Percentiles rank a stretch among this genome's conserved stretches.
These are phyloP conservation scores for Racocetra persica DNA, from an alignment of 371 early-diverging fungal species.

Conservation along the genomic window DNA sequence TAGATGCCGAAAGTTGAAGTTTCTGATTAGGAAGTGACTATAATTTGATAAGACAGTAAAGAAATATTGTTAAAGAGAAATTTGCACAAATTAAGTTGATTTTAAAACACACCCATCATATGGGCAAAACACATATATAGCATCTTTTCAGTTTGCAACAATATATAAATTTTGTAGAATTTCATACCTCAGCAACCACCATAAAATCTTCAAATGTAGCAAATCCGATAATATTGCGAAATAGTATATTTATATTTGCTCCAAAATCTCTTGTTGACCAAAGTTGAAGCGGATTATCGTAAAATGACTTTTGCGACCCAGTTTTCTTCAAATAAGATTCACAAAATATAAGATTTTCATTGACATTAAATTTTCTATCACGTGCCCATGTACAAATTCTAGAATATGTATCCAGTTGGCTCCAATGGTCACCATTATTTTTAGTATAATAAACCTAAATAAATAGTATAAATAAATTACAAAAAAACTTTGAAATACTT, in stretches of 20 bases:
- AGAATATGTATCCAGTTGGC: conserved; percentile 71
- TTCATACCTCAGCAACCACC: conserved; percentile 71
- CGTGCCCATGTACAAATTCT: conserved; percentile 81
- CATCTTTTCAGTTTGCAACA: no score
- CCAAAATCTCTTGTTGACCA: conserved; percentile 67
- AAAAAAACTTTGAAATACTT: not conserved
- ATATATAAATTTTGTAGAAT: no score
- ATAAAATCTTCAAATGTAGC: conserved; percentile 84
- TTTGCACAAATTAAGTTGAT: no score
- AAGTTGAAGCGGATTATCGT: conserved; percentile 57
- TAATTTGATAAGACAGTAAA: not conserved
- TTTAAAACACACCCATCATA: no score
- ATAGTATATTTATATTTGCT: conserved; percentile 57
- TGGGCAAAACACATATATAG: no score
- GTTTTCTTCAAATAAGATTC: conserved; percentile 65
- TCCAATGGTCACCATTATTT: conserved; percentile 81
- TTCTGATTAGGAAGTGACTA: conserved; percentile 51
- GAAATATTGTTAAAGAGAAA: no score
- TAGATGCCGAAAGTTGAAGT: conserved; percentile 70
- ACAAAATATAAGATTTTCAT: conserved; percentile 71
- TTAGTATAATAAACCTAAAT: conserved; percentile 71
- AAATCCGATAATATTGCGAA: conserved; percentile 75
- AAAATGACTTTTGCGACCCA: conserved; percentile 64
- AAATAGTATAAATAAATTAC: not conserved
- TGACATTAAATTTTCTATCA: conserved; percentile 62